A percentile compares a stretch with the other conserved stretches of the same genome.
phyloP scores from a whole-genome alignment of 1,139 yeast species.

The Zygosaccharomyces pseudobailii region DNA sequence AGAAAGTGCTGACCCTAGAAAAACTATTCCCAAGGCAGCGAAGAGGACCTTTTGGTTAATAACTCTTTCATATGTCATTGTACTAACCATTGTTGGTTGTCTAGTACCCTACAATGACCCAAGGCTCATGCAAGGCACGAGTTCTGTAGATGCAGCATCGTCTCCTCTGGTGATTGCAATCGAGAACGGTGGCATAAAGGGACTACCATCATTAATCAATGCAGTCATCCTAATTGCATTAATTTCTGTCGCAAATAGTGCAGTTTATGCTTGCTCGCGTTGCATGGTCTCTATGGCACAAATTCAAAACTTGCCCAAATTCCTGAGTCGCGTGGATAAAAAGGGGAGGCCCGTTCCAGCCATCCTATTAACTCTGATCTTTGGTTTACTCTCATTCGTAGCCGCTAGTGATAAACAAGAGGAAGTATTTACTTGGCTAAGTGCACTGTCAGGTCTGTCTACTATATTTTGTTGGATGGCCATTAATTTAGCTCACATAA shows the following conservation, averaged over 20 bases:
- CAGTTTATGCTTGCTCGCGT: slow-evolving; percentile 64
- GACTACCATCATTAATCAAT: slow-evolving; percentile 48
- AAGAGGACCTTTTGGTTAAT: slow-evolving; percentile 80
- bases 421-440: slow-evolving; percentile 60
- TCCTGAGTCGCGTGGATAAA: slow-evolving; percentile 55
- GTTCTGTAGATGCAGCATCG: slow-evolving; percentile 49
- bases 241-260: slow-evolving; percentile 62
- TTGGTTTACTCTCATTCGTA: slow-evolving; percentile 58
- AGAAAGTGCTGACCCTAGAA: slow-evolving; percentile 74
- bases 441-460: slow-evolving; percentile 62
- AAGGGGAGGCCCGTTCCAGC: slow-evolving; percentile 63
- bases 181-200: slow-evolving; percentile 44
- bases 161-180: slow-evolving; percentile 52
- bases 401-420: slow-evolving; percentile 57
- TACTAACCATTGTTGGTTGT: slow-evolving; percentile 59
- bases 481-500: slow-evolving; percentile 53
- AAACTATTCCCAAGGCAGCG: slow-evolving; percentile 63
- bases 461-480: slow-evolving; percentile 66
- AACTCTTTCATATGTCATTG: slow-evolving; percentile 56
- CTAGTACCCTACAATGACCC: slow-evolving; percentile 61
- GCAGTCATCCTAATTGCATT: slow-evolving; percentile 55
- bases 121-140: slow-evolving; percentile 43
- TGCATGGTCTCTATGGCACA: slow-evolving; percentile 64
- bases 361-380: slow-evolving; percentile 44
- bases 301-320: slow-evolving; percentile 56